phyloP scores from a whole-genome alignment of 1,284 basidiomycete genomes.

The Cryptococcus amylolentus region DNA sequence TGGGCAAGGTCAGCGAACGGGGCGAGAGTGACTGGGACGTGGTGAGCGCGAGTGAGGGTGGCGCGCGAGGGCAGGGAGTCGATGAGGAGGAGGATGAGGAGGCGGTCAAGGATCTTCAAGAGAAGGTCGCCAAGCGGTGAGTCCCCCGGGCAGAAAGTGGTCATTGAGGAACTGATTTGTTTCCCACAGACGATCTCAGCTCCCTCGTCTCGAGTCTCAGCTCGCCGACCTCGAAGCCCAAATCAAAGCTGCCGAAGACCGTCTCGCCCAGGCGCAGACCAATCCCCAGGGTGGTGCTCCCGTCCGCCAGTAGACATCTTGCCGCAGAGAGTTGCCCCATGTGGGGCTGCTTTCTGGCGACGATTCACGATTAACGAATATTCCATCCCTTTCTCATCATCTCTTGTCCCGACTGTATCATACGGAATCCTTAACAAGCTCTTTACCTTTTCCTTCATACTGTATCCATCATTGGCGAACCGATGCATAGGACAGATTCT shows the following conservation, averaged over 20 bases:
- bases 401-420: neutral
- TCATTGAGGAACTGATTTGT: neutral
- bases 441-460: neutral
- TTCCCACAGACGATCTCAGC: constrained; percentile 30
- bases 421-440: neutral
- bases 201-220: constrained; percentile 41
- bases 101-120: constrained; percentile 39
- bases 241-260: constrained; percentile 45
- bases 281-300: neutral
- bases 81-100: constrained; percentile 15
- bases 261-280: constrained; percentile 19
- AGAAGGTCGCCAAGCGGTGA: constrained; percentile 43
- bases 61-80: constrained; percentile 13
- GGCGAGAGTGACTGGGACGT: constrained; percentile 28
- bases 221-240: constrained; percentile 43
- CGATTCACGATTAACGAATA: neutral
- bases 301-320: neutral
- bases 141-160: constrained; percentile 2
- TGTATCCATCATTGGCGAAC: too few relatives aligned
- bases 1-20: constrained; percentile 2
- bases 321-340: too few relatives aligned
- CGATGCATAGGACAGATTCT: neutral
- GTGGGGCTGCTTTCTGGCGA: neutral
- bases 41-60: constrained; percentile 22
- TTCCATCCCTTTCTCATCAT: neutral